phyloP scores from a whole-genome alignment of 2,329 filamentous ascomycete genomes.

The Zasmidium angulare region DNA sequence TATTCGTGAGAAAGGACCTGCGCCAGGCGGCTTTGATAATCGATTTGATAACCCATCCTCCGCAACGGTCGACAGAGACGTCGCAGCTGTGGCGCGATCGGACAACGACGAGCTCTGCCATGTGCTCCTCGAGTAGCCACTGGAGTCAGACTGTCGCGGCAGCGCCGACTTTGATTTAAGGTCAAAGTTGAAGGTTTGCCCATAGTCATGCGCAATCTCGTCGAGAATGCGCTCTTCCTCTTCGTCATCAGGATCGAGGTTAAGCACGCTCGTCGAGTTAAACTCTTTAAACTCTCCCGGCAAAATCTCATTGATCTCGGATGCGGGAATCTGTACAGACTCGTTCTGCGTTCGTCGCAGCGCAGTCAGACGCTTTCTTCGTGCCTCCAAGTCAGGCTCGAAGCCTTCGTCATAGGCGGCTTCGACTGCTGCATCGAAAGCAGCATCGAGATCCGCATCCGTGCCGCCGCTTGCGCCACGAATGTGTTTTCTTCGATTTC shows the following conservation, averaged over 20 bases:
- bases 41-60: slow-evolving; percentile 55
- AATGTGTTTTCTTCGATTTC: slow-evolving; percentile 68
- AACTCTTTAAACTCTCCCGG: slow-evolving; percentile 14
- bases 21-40: slow-evolving; percentile 31
- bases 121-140: slow-evolving; percentile 71
- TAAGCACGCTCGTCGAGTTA: slow-evolving; percentile 7
- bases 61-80: slow-evolving; percentile 69
- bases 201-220: slow-evolving; percentile 83
- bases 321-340: slow-evolving; percentile 24
- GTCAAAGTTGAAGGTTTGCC: slow-evolving; percentile 73
- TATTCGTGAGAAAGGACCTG: not conserved
- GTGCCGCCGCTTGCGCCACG: slow-evolving; percentile 69
- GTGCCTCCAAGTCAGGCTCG: slow-evolving; percentile 64
- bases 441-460: slow-evolving; percentile 89
- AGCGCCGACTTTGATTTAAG: slow-evolving; percentile 65
- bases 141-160: slow-evolving; percentile 79
- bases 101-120: slow-evolving; percentile 69
- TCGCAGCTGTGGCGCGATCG: slow-evolving; percentile 66
- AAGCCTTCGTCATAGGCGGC: slow-evolving; percentile 92
- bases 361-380: slow-evolving; percentile 33
- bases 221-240: slow-evolving; percentile 64
- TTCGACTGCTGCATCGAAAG: slow-evolving; percentile 91
- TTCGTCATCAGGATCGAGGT: slow-evolving; percentile 37
- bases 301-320: slow-evolving; percentile 27
- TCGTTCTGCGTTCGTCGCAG: slow-evolving; percentile 20